Conservation (phyloP, 2,329 filamentous ascomycete genomes). For the Davidsoniella virescens region DNA sequence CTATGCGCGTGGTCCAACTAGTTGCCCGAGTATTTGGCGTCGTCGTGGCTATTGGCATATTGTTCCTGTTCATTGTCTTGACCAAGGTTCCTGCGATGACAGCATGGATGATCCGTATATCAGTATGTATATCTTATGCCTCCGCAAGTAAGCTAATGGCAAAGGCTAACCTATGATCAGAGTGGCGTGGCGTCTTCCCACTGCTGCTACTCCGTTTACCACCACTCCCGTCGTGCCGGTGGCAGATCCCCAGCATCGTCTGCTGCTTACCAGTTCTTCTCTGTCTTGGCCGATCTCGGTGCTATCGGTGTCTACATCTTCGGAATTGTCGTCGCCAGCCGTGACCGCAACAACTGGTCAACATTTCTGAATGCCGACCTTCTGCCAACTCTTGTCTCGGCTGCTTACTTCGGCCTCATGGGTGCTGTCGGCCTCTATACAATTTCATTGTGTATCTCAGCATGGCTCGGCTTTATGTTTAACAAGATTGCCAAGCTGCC, state of each 20-base stretch:
- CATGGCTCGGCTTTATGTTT: conserved; percentile 67
- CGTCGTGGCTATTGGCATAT: conserved; percentile 50
- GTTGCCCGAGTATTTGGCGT: conserved; percentile 50
- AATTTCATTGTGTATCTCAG: conserved; percentile 50
- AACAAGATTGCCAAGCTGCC: conserved; percentile 66
- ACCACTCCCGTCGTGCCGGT: conserved; percentile 54
- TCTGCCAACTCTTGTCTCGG: conserved; percentile 43
- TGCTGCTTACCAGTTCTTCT: conserved; percentile 79
- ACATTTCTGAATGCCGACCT: conserved; percentile 46
- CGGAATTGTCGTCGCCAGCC: conserved; percentile 30
- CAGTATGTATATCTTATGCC: conserved; percentile 35
- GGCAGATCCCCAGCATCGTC: conserved; percentile 63
- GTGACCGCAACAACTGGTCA: conserved; percentile 39
- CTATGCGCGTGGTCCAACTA: conserved; percentile 52
- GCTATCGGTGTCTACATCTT: conserved; percentile 41
- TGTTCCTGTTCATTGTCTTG: conserved; percentile 65
- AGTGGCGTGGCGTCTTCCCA: conserved; percentile 59
- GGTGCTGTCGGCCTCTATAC: conserved; percentile 51
- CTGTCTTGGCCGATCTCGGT: conserved; percentile 51
- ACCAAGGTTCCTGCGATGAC: conserved; percentile 46
- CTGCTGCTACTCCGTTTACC: conserved; percentile 63
- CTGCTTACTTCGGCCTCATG: conserved; percentile 52
- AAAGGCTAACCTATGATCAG: conserved; percentile 26
- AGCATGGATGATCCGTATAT: conserved; percentile 61
- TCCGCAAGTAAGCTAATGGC: background rate